Evolutionary conservation across 192 early-diverging fungal species (phyloP).

Genomic region (Spizellomyces sp.): DNA sequence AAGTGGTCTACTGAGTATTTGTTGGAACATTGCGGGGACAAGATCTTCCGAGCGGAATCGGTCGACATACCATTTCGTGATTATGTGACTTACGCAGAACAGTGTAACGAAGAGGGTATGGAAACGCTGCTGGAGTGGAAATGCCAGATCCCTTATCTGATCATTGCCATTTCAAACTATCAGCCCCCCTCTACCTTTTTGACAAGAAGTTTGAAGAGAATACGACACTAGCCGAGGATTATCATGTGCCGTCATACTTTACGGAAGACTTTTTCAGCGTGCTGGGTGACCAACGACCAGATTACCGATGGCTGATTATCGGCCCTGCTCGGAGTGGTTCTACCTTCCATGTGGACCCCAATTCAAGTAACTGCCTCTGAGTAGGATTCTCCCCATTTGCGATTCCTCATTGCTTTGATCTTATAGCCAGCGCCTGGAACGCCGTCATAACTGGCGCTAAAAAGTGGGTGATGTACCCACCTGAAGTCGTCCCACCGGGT

Average conservation of each 20-base stretch:
- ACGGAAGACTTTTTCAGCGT: slow-evolving; percentile 63
- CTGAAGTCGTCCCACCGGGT: slow-evolving; percentile 66
- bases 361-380: slow-evolving; percentile 45
- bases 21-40: slow-evolving; percentile 47
- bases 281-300: slow-evolving; percentile 58
- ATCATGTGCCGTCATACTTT: slow-evolving; percentile 64
- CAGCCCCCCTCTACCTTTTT: slow-evolving; percentile 68
- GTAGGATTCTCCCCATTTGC: no score
- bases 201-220: slow-evolving; percentile 62
- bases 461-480: slow-evolving; percentile 74
- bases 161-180: neutral
- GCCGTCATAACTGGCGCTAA: slow-evolving; percentile 69
- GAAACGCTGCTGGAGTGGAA: neutral
- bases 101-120: slow-evolving; percentile 49
- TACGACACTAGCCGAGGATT: slow-evolving; percentile 53
- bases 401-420: neutral
- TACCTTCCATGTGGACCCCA: slow-evolving; percentile 77
- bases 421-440: slow-evolving; percentile 66
- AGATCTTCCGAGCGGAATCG: slow-evolving; percentile 62
- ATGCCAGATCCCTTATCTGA: neutral
- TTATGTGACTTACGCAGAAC: slow-evolving; percentile 55
- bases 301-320: slow-evolving; percentile 72
- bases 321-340: slow-evolving; percentile 66
- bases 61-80: slow-evolving; percentile 59
- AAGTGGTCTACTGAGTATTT: slow-evolving; percentile 62